Base-by-base conservation (phyloP, 345 rosid genomes). In the Carallia pectinifolia region DNA sequence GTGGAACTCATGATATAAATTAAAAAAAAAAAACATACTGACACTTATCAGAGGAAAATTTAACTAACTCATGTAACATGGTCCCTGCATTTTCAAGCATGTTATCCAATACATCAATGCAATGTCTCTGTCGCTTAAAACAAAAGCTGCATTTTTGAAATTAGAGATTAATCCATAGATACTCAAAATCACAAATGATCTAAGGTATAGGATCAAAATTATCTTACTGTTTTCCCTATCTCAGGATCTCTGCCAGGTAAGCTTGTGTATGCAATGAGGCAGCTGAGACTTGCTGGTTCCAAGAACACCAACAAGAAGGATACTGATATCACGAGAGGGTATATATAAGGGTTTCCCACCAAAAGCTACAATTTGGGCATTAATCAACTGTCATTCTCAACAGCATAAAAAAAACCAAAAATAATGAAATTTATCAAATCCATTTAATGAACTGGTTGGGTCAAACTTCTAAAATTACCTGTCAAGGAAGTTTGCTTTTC, bases 31-130 rank as follows among this genome's bases (percentile, higher is more conserved):
- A 55, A 16, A 17, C 7, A 38, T 12, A 18, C 38, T 19, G 5
- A 34, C 30, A 9, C 12, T 44, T 15, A 69, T 2, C 16, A 17
- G 40, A 75, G 63, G 63, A 52, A 70, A 50, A 72, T 50, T 67
- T 2, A 64, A 74, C 82, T 68, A 64, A 93, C 95, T 94, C 97
- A 71, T 91, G 98, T 56, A 94, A 77, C 97, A 88, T 91, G 81
- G 96, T 94, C 84, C 97, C 84, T 40, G 98, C 96, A 82, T 86
- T 91, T 69, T 91, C 96, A 62, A 97, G 91, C 96, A 94, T 94
- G 79, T 94, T 90, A 82, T 94, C 96, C 71, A 94, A 94, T 81
- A 91, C 98, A 78, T 94, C 97, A 31, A 94, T 87, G 74, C 98
- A 56, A 90, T 94, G 38, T 97, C 97, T 74, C 84, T 77, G 83